These are phyloP conservation scores for Colletotrichum aenigma DNA, from an alignment of 2,329 filamentous ascomycete species.

Conservation along the genomic window DNA sequence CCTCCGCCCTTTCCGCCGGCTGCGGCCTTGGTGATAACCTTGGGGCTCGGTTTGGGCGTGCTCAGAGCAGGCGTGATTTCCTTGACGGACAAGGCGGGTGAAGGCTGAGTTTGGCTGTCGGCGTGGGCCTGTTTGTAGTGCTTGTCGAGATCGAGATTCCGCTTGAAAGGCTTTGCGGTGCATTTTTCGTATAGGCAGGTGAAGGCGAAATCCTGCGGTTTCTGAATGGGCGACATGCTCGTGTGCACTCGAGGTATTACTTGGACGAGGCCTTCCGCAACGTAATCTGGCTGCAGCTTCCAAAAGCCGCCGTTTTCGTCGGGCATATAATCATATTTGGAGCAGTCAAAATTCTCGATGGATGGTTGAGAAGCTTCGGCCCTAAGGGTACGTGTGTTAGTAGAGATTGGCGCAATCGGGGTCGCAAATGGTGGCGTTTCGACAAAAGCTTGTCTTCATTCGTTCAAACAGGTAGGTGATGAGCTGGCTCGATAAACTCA, in stretches of 20 bases:
- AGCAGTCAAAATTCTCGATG: conserved; percentile 19
- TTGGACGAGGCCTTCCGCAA: conserved; percentile 7
- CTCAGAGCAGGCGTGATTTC: conserved; percentile 15
- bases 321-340: conserved; percentile 21
- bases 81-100: conserved; percentile 13
- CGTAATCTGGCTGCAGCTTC: conserved; percentile 16
- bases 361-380: not conserved
- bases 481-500: not conserved
- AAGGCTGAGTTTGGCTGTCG: conserved; percentile 20
- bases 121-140: conserved; percentile 56
- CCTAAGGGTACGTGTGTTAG: conserved; percentile 1
- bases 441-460: not conserved
- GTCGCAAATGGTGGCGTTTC: not conserved
- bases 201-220: conserved; percentile 15
- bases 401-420: not conserved
- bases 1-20: not conserved
- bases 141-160: conserved; percentile 58
- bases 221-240: conserved; percentile 16
- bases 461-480: not conserved
- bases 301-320: conserved; percentile 22
- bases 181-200: conserved; percentile 46
- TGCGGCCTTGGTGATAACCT: conserved; percentile 7
- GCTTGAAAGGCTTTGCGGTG: conserved; percentile 49
- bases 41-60: conserved; percentile 13
- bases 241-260: conserved; percentile 15